Percentiles rank a stretch among this genome's conserved stretches.
These are phyloP conservation scores for Alternaria brassicae DNA, from an alignment of 2,329 filamentous ascomycete genomes.

Conservation along the genomic window DNA sequence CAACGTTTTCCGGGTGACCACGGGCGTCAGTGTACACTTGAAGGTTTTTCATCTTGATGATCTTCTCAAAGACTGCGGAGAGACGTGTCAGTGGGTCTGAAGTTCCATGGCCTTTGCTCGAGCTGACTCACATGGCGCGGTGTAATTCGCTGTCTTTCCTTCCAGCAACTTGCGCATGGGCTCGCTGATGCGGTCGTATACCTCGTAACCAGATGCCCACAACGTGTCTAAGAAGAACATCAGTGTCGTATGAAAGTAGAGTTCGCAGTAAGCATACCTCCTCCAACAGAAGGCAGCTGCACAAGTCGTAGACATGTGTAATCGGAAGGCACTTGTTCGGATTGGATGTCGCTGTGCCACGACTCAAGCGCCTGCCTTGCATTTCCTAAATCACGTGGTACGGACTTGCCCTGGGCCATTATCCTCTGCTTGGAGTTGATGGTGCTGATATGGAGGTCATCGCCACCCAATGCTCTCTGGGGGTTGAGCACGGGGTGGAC, in stretches of 20 bases:
- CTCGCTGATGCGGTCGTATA: constrained; percentile 11
- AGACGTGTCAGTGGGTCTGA: background rate
- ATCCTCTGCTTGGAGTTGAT: constrained; percentile 12
- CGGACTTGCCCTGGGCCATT: constrained; percentile 5
- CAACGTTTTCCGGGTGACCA: constrained; percentile 60
- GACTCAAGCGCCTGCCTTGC: constrained; percentile 7
- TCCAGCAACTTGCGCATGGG: constrained; percentile 10
- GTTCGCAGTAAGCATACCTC: background rate
- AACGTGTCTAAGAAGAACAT: constrained; percentile 1
- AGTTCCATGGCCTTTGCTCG: background rate
- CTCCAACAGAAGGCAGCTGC: constrained; percentile 1
- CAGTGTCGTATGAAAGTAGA: background rate
- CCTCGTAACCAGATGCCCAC: constrained; percentile 10
- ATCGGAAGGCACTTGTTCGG: constrained; percentile 11
- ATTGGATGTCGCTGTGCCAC: constrained; percentile 11
- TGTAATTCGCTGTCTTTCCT: constrained; percentile 8
- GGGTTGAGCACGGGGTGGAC: constrained; percentile 10
- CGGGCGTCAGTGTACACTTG: constrained; percentile 39
- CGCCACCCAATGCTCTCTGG: constrained; percentile 2
- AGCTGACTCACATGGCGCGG: constrained; percentile 7
- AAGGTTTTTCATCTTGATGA: constrained; percentile 8
- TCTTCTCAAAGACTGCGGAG: constrained; percentile 6
- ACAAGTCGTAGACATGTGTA: constrained; percentile 9
- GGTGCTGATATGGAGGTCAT: constrained; percentile 11
- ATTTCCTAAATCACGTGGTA: constrained; percentile 7